These are phyloP conservation scores for Flaveria bidentis DNA, from an alignment of 129 eudicot species.

Conservation along the genomic window DNA sequence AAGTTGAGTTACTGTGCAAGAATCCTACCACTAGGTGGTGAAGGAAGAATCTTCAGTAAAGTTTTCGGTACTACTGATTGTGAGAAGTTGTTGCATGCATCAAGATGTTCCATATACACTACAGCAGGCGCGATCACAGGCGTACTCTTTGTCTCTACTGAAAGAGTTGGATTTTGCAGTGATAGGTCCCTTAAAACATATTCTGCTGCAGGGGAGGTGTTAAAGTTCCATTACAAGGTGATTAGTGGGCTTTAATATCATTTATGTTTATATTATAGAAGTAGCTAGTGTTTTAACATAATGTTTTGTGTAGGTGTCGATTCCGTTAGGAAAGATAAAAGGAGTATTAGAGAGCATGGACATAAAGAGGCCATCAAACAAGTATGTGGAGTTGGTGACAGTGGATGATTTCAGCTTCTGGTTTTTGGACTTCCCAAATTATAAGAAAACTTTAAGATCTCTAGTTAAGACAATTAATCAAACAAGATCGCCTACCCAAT, in stretches of 20 bases:
- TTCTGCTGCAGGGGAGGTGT: constrained; percentile 34
- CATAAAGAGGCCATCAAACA: constrained; percentile 27
- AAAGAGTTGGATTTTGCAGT: constrained; percentile 48
- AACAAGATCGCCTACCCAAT: neutral
- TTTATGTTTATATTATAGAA: neutral
- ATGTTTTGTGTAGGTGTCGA: constrained; percentile 25
- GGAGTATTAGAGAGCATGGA: constrained; percentile 36
- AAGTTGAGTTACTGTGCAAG: constrained; percentile 47
- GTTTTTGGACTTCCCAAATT: constrained; percentile 27
- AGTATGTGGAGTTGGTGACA: constrained; percentile 41
- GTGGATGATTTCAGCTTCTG: constrained; percentile 38
- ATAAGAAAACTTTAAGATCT: constrained; percentile 25
- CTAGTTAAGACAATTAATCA: constrained; percentile 3
- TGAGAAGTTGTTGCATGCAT: constrained; percentile 47
- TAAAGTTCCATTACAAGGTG: constrained; percentile 42
- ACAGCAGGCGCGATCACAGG: constrained; percentile 49
- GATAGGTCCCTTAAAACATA: constrained; percentile 35
- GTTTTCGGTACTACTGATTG: constrained; percentile 24
- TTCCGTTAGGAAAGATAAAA: constrained; percentile 38
- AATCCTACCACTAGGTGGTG: constrained; percentile 37
- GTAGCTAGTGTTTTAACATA: neutral
- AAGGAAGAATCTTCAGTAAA: constrained; percentile 36
- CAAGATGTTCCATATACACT: constrained; percentile 44
- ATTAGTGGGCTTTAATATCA: neutral
- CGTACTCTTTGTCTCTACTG: constrained; percentile 39